Evolutionary conservation across 2,329 filamentous ascomycete species (phyloP).

Genomic region (Paecilomyces formosus): DNA sequence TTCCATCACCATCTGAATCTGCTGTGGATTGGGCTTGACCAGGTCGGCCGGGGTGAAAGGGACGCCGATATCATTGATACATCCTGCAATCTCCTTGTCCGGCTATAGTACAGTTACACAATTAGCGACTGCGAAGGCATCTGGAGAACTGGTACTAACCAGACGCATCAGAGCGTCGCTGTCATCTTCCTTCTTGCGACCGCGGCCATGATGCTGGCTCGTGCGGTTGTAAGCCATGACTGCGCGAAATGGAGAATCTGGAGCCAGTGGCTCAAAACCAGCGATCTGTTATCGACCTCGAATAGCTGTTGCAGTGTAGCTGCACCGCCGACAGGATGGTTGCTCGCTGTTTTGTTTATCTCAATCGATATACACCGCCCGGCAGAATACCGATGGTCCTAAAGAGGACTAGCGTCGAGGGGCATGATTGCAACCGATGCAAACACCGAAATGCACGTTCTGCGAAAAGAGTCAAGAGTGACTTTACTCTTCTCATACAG

Average conservation of each 20-base stretch:
- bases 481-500: not conserved
- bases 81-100: conserved; percentile 80
- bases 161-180: conserved; percentile 52
- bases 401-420: conserved; percentile 27
- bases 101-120: conserved; percentile 40
- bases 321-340: not conserved
- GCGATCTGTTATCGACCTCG: not conserved
- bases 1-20: conserved; percentile 96
- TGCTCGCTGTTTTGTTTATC: conserved; percentile 24
- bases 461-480: too few species aligned
- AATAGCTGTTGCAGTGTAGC: not conserved
- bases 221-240: conserved; percentile 47
- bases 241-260: conserved; percentile 2
- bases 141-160: conserved; percentile 28
- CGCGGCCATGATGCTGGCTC: conserved; percentile 42
- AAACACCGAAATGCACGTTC: conserved; percentile 19
- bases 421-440: conserved; percentile 26
- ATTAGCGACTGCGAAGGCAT: not conserved
- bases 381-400: conserved; percentile 4
- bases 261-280: conserved; percentile 3
- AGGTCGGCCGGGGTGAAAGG: conserved; percentile 79
- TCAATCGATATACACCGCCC: conserved; percentile 10
- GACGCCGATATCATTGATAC: conserved; percentile 94
- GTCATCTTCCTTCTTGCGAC: conserved; percentile 50
- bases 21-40: conserved; percentile 85